Base-by-base conservation (phyloP, 257 asterid species). In the Solanum megistacrolobum region DNA sequence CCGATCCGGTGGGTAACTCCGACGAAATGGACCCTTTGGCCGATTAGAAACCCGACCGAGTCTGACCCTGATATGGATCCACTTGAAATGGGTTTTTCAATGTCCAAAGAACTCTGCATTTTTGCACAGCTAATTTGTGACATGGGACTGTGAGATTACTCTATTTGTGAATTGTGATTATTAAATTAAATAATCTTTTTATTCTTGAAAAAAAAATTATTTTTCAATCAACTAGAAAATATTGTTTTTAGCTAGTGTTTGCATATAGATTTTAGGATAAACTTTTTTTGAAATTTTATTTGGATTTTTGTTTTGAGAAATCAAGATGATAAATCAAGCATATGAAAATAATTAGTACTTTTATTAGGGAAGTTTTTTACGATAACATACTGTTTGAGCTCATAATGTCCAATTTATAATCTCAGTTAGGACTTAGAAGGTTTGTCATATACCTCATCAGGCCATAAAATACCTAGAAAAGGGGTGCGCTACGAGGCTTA, bases 1-100 rank as follows among this genome's bases (percentile, higher is more conserved):
- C 99, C 99, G 88, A 93, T 88, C 86, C 98, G 91, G 34, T 91
- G 86, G 6, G 94, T 72, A 87, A 93, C 94, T 12, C 92, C 95
- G n/a, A 69, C 25, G 82, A 89, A 91, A 86, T 93, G 95, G 52
- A 96, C 96, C 86, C 99, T 91, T 89, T 95, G 95, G 23, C 96
- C 97, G 83, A 92, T 87, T 83, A 87, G 83, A 88, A 95, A 93
- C 39, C 12, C 55, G n/a, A 87, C 87, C 29, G 89, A 10, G 32
- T 69, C 73, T 72, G 83, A 35, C 74, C 88, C 71, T 48, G 82
- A 16, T 8, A 39, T 38, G 73, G 88, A 46, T 86, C 83, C 88
- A 29, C 83, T 46, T 36, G 81, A 65, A 85, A 38, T 55, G 83
- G 83, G 43, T 7, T 36, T 71, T 60, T 46, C 83, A 58, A 25